phyloP scores from a whole-genome alignment of 805 yeast species.

The Pichia rugopelliculosa region DNA sequence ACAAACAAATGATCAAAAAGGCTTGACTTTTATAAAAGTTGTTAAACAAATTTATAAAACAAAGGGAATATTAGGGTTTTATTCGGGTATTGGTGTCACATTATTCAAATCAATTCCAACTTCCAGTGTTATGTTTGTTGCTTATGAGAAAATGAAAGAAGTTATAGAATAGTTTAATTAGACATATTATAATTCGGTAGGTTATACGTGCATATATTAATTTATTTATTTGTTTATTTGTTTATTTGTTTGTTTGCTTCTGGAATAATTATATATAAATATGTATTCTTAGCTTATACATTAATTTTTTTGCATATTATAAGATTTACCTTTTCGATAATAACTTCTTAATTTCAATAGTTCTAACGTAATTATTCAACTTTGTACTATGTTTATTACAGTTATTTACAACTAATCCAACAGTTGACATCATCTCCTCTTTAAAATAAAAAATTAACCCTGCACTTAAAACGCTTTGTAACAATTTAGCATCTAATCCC shows the following conservation, averaged over 20 bases:
- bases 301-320: not conserved
- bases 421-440: slow-evolving; percentile 55
- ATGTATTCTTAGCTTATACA: slow-evolving; percentile 1
- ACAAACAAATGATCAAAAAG: slow-evolving; percentile 43
- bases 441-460: slow-evolving; percentile 88
- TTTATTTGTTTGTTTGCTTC: not conserved
- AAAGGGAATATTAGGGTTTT: slow-evolving; percentile 66
- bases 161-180: slow-evolving; percentile 7
- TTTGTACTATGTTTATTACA: not conserved
- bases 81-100: slow-evolving; percentile 81
- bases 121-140: slow-evolving; percentile 76
- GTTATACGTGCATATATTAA: not conserved
- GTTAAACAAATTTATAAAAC: slow-evolving; percentile 33
- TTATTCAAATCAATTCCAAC: slow-evolving; percentile 80
- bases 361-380: not conserved
- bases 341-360: not conserved
- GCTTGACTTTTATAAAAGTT: slow-evolving; percentile 29
- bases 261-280: too few relatives aligned
- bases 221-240: not conserved
- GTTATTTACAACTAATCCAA: not conserved
- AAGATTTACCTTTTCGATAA: too few relatives aligned
- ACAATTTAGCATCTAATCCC: slow-evolving; percentile 71
- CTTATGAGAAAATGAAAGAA: slow-evolving; percentile 58
- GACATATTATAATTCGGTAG: not conserved
- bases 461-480: slow-evolving; percentile 81